Conservation (phyloP, 345 rosid genomes). For the Eucalyptus sideroxylon region DNA sequence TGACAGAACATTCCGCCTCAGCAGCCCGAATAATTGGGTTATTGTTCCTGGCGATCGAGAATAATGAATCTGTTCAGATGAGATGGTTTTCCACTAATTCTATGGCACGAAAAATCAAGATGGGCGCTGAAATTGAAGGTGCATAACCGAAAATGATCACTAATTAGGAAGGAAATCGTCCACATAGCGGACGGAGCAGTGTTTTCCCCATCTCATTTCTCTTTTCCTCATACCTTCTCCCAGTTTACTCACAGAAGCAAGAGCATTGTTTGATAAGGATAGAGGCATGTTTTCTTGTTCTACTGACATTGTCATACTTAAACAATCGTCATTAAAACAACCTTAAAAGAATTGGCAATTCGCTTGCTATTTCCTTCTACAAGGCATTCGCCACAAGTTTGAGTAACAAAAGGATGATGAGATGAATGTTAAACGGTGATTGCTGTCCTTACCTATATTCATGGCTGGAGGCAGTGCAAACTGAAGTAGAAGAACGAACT, state of each 20-base stretch:
- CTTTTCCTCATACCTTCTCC: background rate
- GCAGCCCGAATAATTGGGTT: slow-evolving; percentile 22
- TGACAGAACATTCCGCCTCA: slow-evolving; percentile 28
- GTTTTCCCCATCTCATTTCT: background rate
- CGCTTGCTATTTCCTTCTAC: background rate
- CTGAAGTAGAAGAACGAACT: slow-evolving; percentile 41
- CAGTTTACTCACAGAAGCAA: background rate
- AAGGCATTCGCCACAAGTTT: background rate
- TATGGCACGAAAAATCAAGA: background rate
- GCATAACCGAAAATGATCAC: background rate
- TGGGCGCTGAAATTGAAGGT: background rate
- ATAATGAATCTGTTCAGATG: background rate
- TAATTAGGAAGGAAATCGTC: background rate
- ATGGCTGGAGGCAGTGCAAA: slow-evolving; percentile 45
- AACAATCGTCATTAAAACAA: background rate
- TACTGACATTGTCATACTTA: background rate
- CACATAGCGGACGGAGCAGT: background rate
- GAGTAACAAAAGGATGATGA: background rate
- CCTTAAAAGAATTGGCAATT: background rate
- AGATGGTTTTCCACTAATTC: background rate
- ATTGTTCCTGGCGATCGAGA: slow-evolving; percentile 18
- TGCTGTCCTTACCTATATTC: slow-evolving; percentile 18
- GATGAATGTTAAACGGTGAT: background rate
- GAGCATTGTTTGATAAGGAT: background rate
- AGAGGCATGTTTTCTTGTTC: background rate